Evolutionary conservation across 2,329 filamentous ascomycete genomes (phyloP).

Genomic region (Neofusicoccum laricinum): DNA sequence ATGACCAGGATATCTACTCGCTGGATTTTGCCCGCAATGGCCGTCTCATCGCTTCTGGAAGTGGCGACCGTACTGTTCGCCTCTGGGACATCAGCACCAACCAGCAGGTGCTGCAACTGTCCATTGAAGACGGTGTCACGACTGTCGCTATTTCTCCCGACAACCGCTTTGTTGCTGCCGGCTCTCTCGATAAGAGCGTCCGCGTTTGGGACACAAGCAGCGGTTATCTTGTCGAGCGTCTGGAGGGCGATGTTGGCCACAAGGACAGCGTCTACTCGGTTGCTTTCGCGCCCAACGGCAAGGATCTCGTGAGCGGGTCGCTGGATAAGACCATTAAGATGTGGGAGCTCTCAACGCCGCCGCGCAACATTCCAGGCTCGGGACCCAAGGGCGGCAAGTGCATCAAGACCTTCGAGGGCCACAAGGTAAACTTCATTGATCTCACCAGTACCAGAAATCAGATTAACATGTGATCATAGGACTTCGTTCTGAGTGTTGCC

Average conservation of each 20-base stretch:
- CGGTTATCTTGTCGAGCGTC: conserved; percentile 82
- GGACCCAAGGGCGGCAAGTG: conserved; percentile 84
- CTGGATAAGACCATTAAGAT: conserved; percentile 99
- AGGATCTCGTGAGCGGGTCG: conserved; percentile 90
- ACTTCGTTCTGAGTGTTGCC: conserved; percentile 94
- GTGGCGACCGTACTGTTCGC: conserved; percentile 88
- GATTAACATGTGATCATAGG: conserved; percentile 49
- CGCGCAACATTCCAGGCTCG: conserved; percentile 62
- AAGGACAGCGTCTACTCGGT: conserved; percentile 97
- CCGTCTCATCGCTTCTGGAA: conserved; percentile 90
- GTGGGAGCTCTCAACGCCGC: conserved; percentile 84
- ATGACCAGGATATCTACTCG: conserved; percentile 98
- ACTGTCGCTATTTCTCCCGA: conserved; percentile 97
- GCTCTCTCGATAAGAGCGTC: conserved; percentile 95
- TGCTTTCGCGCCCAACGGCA: conserved; percentile 89
- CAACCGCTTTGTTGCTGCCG: conserved; percentile 89
- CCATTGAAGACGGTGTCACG: conserved; percentile 94
- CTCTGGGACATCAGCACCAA: conserved; percentile 93
- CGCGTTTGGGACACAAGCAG: conserved; percentile 91
- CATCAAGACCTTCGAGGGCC: conserved; percentile 94
- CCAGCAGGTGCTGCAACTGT: conserved; percentile 77
- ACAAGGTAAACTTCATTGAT: conserved; percentile 63
- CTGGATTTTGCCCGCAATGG: conserved; percentile 93
- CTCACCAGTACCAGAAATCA: neutral
- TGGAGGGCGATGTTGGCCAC: conserved; percentile 91